Conservation (phyloP, 78 protist species). For the Isochrysis galbana region DNA sequence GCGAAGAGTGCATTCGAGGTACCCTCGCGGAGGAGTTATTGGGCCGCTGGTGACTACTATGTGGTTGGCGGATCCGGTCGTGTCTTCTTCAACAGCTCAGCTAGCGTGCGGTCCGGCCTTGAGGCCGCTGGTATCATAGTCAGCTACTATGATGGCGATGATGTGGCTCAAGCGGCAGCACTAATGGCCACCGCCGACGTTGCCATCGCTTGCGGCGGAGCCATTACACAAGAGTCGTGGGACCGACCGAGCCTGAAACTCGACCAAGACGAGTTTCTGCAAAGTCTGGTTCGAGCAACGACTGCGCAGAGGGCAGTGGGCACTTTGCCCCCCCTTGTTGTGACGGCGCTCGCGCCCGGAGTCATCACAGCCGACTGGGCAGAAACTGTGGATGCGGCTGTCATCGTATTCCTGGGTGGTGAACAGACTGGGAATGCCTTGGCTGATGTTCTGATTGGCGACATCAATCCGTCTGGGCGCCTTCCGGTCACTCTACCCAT, state of each 20-base stretch:
- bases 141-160: neutral
- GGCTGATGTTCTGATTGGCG: slow-evolving; percentile 53
- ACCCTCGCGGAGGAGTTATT: too few relatives aligned
- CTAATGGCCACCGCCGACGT: neutral
- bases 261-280: slow-evolving; percentile 1
- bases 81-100: neutral
- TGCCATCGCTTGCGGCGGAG: slow-evolving; percentile 21
- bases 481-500: slow-evolving; percentile 59
- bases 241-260: neutral
- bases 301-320: slow-evolving; percentile 25
- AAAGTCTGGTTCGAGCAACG: slow-evolving; percentile 21
- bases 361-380: slow-evolving; percentile 26
- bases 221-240: neutral
- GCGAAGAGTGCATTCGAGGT: neutral
- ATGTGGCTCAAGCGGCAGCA: neutral
- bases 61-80: slow-evolving; percentile 7
- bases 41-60: neutral
- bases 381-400: neutral
- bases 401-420: slow-evolving; percentile 36
- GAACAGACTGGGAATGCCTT: slow-evolving; percentile 53
- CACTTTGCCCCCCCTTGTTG: slow-evolving; percentile 22
- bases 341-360: neutral
- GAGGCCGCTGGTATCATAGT: neutral
- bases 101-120: neutral
- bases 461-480: slow-evolving; percentile 47